Percentiles rank a stretch among this genome's conserved stretches.
Conservation (phyloP, 2,329 filamentous ascomycete genomes). For the Pseudogymnoascus sp. region DNA sequence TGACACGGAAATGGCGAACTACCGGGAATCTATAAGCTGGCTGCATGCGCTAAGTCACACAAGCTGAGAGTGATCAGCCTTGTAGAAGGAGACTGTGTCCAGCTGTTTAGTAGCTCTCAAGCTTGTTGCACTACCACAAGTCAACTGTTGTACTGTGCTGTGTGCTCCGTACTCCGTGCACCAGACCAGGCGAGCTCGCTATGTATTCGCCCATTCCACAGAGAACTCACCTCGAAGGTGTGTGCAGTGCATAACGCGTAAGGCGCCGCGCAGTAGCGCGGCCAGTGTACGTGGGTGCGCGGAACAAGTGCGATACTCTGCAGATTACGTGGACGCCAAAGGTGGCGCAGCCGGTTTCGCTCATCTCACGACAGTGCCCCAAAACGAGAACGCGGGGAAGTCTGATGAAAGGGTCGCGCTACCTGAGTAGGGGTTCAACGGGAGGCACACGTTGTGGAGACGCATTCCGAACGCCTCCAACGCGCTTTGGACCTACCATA, state of each 20-base stretch:
- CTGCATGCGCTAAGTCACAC: background rate
- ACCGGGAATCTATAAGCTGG: constrained; percentile 4
- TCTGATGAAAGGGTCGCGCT: constrained; percentile 5
- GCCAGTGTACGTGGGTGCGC: background rate
- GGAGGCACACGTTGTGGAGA: background rate
- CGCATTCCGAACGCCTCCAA: background rate
- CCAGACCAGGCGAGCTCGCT: background rate
- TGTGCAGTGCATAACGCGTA: constrained; percentile 5
- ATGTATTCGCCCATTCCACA: background rate
- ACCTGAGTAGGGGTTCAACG: constrained; percentile 3
- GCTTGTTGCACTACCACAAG: constrained; percentile 1
- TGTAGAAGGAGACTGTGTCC: background rate
- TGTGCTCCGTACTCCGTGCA: background rate
- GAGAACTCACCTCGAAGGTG: background rate
- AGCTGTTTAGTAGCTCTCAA: background rate
- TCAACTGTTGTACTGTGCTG: background rate
- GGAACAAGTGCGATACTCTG: background rate
- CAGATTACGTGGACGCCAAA: constrained; percentile 3
- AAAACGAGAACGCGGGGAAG: background rate
- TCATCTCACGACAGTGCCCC: constrained; percentile 2
- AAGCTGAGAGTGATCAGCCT: constrained; percentile 5
- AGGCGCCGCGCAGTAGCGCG: constrained; percentile 2
- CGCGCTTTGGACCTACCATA: background rate
- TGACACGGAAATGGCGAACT: constrained; percentile 1
- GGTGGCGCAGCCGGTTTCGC: constrained; percentile 5